These are phyloP conservation scores for Eucalyptus caleyi DNA, from an alignment of 345 rosid genomes.

Conservation along the genomic window DNA sequence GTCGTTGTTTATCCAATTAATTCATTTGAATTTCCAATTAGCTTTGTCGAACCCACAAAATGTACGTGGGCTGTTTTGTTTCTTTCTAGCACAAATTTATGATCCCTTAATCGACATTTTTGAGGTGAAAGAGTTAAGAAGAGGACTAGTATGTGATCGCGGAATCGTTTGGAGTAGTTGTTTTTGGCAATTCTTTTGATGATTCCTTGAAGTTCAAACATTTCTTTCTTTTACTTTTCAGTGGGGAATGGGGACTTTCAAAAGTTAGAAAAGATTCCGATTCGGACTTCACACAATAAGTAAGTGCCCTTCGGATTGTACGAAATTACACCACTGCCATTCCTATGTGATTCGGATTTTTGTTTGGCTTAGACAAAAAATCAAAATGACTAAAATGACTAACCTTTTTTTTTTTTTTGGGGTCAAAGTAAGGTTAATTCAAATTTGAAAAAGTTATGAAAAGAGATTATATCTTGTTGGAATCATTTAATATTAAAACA, in stretches of 20 bases:
- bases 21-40: neutral
- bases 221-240: neutral
- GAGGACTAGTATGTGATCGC: neutral
- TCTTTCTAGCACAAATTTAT: neutral
- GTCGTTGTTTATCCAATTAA: neutral
- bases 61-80: neutral
- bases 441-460: neutral
- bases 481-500: accelerated
- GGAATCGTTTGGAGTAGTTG: neutral
- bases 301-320: neutral
- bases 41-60: neutral
- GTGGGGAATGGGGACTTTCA: neutral
- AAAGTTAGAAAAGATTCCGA: neutral
- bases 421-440: neutral
- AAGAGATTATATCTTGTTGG: neutral
- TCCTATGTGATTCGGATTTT: neutral
- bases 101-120: neutral
- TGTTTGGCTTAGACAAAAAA: neutral
- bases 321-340: neutral
- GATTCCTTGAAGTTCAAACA: neutral
- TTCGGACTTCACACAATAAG: neutral
- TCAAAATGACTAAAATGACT: neutral
- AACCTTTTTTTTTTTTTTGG: accelerated
- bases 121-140: neutral
- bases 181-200: neutral